A percentile compares a stretch with the other conserved stretches of the same genome.
Evolutionary conservation across 2,329 filamentous ascomycete genomes (phyloP).

Genomic region (Ophiocordyceps australis): DNA sequence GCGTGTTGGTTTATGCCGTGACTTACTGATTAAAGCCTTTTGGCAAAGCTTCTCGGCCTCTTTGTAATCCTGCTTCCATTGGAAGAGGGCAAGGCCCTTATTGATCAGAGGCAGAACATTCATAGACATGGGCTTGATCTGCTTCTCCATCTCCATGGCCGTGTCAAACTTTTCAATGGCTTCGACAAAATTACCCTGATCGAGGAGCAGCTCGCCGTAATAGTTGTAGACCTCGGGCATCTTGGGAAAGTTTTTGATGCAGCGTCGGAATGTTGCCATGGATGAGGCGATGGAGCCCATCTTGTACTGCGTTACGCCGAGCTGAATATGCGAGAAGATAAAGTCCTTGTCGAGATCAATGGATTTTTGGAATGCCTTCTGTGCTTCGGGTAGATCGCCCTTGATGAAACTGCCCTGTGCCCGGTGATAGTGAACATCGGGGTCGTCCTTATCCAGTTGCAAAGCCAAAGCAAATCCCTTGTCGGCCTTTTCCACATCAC

Average conservation of each 20-base stretch:
- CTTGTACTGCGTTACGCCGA: constrained; percentile 99
- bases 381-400: constrained; percentile 77
- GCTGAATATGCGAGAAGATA: constrained; percentile 98
- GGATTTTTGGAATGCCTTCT: constrained; percentile 98
- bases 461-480: constrained; percentile 77
- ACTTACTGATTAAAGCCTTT: constrained; percentile 89
- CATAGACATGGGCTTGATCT: constrained; percentile 84
- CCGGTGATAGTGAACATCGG: constrained; percentile 97
- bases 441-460: constrained; percentile 70
- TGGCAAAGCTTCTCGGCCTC: constrained; percentile 94
- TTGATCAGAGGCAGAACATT: constrained; percentile 96
- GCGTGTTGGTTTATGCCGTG: constrained; percentile 2
- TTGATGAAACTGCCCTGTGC: constrained; percentile 98
- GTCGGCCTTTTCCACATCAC: constrained; percentile 70
- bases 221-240: constrained; percentile 99
- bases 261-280: constrained; percentile 94
- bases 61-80: constrained; percentile 92
- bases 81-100: constrained; percentile 92
- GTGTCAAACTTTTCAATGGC: constrained; percentile 97
- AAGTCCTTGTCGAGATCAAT: constrained; percentile 92
- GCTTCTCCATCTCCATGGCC: constrained; percentile 97
- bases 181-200: constrained; percentile 90
- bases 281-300: constrained; percentile 95
- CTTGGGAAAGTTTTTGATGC: constrained; percentile 96
- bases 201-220: constrained; percentile 89